These are phyloP conservation scores for Candida michaelii DNA, from an alignment of 805 yeast genomes.

Conservation along the genomic window DNA sequence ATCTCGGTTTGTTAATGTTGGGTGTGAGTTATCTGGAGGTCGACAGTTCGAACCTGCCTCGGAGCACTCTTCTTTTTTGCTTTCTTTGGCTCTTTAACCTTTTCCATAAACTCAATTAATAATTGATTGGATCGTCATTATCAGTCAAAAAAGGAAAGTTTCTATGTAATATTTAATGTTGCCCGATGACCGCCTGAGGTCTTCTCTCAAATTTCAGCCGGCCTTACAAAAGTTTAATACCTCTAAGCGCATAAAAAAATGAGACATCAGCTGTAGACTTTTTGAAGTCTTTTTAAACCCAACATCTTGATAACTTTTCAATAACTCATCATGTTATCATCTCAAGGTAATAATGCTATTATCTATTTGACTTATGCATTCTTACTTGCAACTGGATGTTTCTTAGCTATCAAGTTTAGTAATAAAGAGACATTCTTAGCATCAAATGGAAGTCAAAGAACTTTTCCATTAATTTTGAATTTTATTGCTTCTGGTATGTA, in stretches of 20 bases:
- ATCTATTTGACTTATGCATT: slow-evolving; percentile 41
- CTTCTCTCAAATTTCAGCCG: neutral
- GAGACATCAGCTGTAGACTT: slow-evolving; percentile 3
- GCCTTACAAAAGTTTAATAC: neutral
- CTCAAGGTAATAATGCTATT: slow-evolving; percentile 44
- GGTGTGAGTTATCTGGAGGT: slow-evolving; percentile 41
- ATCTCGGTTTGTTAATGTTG: neutral
- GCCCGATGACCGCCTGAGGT: no score
- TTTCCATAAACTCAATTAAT: no score
- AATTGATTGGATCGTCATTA: no score
- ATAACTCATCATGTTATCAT: slow-evolving; percentile 20
- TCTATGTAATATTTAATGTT: no score
- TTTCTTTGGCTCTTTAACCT: no score
- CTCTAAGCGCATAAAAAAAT: slow-evolving; percentile 4
- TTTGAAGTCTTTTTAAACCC: neutral
- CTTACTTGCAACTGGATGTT: slow-evolving; percentile 39
- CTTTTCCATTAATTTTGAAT: slow-evolving; percentile 79
- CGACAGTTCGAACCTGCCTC: slow-evolving; percentile 50
- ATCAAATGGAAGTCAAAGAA: slow-evolving; percentile 78
- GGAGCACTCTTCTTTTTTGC: slow-evolving; percentile 30
- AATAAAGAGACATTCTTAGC: slow-evolving; percentile 62
- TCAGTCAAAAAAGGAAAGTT: no score
- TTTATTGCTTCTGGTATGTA: slow-evolving; percentile 87
- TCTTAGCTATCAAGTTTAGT: slow-evolving; percentile 55
- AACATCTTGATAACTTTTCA: slow-evolving; percentile 1